Percentiles rank a stretch among this genome's conserved stretches.
phyloP scores from a whole-genome alignment of 768 basidiomycete species.

The Amanita fuliginea region DNA sequence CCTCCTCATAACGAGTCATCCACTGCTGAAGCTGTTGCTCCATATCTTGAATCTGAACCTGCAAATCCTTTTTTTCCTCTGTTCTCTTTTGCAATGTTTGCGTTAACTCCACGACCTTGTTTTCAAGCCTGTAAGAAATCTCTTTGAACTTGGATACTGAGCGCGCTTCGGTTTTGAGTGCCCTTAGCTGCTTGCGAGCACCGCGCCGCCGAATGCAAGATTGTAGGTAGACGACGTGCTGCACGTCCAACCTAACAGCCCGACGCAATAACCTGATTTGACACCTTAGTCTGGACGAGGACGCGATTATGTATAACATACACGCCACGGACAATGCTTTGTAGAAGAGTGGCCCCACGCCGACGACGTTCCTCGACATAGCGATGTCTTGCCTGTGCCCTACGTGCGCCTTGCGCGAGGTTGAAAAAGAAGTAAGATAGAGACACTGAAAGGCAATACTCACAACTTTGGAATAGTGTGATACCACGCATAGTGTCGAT shows the following conservation, averaged over 20 bases:
- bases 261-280: slow-evolving; percentile 41
- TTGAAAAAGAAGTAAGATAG: not conserved
- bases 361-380: slow-evolving; percentile 45
- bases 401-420: slow-evolving; percentile 50
- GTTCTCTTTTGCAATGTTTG: slow-evolving; percentile 86
- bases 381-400: slow-evolving; percentile 51
- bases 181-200: slow-evolving; percentile 78
- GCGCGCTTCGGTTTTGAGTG: slow-evolving; percentile 82
- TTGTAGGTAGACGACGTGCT: slow-evolving; percentile 74
- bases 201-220: slow-evolving; percentile 84
- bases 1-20: slow-evolving; percentile 82
- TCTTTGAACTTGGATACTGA: slow-evolving; percentile 98
- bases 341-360: slow-evolving; percentile 62
- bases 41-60: slow-evolving; percentile 60
- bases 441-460: slow-evolving; percentile 16
- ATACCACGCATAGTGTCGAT: slow-evolving; percentile 49
- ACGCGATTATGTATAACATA: slow-evolving; percentile 28
- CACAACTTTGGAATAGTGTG: slow-evolving; percentile 76
- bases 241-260: slow-evolving; percentile 46
- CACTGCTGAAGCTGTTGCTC: slow-evolving; percentile 83
- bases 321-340: slow-evolving; percentile 84
- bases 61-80: slow-evolving; percentile 82
- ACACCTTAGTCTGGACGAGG: not conserved
- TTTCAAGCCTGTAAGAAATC: slow-evolving; percentile 94
- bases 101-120: slow-evolving; percentile 98